A percentile compares a stretch with the other conserved stretches of the same genome.
These are phyloP conservation scores for Labyrinthula sp. DNA, from an alignment of 352 stramenopile genomes.

Conservation along the genomic window DNA sequence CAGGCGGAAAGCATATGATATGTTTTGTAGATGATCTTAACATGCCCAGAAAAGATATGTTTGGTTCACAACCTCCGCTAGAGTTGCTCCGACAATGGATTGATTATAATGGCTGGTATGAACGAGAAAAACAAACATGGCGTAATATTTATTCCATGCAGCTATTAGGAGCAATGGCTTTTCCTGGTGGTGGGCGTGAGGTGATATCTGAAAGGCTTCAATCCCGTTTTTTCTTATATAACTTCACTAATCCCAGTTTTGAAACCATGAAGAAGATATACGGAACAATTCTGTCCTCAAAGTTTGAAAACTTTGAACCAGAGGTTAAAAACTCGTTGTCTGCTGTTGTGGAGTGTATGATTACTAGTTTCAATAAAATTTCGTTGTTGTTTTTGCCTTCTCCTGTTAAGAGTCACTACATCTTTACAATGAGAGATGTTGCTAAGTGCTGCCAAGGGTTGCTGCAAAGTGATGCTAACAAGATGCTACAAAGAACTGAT, in stretches of 20 bases:
- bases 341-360: slow-evolving; percentile 40
- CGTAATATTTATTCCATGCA: slow-evolving; percentile 74
- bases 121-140: slow-evolving; percentile 72
- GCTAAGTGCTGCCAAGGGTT: slow-evolving; percentile 71
- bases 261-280: slow-evolving; percentile 73
- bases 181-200: slow-evolving; percentile 71
- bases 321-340: slow-evolving; percentile 44
- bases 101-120: slow-evolving; percentile 68
- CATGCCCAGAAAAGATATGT: slow-evolving; percentile 83
- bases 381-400: slow-evolving; percentile 68
- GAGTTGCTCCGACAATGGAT: slow-evolving; percentile 79
- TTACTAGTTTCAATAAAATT: slow-evolving; percentile 66
- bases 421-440: slow-evolving; percentile 82
- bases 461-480: slow-evolving; percentile 65
- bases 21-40: slow-evolving; percentile 88
- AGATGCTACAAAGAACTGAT: slow-evolving; percentile 42
- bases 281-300: slow-evolving; percentile 63
- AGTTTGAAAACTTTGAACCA: slow-evolving; percentile 53
- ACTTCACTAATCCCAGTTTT: slow-evolving; percentile 64
- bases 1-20: slow-evolving; percentile 71
- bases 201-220: slow-evolving; percentile 73
- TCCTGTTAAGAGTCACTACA: slow-evolving; percentile 81
- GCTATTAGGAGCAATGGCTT: slow-evolving; percentile 80
- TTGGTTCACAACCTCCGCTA: slow-evolving; percentile 82
- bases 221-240: slow-evolving; percentile 80